These are phyloP conservation scores for Leptographium galeiforme DNA, from an alignment of 2,329 filamentous ascomycete genomes.

Conservation along the genomic window DNA sequence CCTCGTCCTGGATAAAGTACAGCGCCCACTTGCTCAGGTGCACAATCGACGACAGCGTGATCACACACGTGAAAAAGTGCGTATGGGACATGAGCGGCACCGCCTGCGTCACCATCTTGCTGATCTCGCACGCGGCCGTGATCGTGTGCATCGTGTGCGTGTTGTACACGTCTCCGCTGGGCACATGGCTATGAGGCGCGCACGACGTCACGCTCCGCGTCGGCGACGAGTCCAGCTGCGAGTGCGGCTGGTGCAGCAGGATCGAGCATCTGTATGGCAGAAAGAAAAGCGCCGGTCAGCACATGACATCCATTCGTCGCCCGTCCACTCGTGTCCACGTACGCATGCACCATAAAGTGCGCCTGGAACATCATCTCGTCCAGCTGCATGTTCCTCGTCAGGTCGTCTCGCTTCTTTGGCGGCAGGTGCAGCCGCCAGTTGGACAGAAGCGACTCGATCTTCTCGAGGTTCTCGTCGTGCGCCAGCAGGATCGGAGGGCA, in stretches of 20 bases:
- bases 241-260: slow-evolving; percentile 67
- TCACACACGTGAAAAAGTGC: slow-evolving; percentile 71
- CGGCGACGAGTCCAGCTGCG: slow-evolving; percentile 54
- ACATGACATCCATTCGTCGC: neutral
- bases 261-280: slow-evolving; percentile 40
- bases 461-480: slow-evolving; percentile 37
- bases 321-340: slow-evolving; percentile 13
- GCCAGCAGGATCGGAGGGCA: slow-evolving; percentile 36
- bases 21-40: slow-evolving; percentile 69
- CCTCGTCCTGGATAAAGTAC: slow-evolving; percentile 48
- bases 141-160: slow-evolving; percentile 70
- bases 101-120: slow-evolving; percentile 60
- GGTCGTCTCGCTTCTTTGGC: slow-evolving; percentile 52
- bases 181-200: slow-evolving; percentile 42
- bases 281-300: neutral
- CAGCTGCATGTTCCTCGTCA: slow-evolving; percentile 55
- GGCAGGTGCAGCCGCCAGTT: slow-evolving; percentile 78
- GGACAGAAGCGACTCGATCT: slow-evolving; percentile 39
- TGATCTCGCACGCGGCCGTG: slow-evolving; percentile 64
- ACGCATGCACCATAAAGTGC: slow-evolving; percentile 59
- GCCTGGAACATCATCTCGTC: slow-evolving; percentile 91
- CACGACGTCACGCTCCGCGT: slow-evolving; percentile 50
- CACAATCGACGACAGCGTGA: slow-evolving; percentile 67
- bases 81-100: slow-evolving; percentile 60
- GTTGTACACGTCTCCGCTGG: slow-evolving; percentile 39